phyloP scores from a whole-genome alignment of 306 rosid species.

The Luffa aegyptiaca region DNA sequence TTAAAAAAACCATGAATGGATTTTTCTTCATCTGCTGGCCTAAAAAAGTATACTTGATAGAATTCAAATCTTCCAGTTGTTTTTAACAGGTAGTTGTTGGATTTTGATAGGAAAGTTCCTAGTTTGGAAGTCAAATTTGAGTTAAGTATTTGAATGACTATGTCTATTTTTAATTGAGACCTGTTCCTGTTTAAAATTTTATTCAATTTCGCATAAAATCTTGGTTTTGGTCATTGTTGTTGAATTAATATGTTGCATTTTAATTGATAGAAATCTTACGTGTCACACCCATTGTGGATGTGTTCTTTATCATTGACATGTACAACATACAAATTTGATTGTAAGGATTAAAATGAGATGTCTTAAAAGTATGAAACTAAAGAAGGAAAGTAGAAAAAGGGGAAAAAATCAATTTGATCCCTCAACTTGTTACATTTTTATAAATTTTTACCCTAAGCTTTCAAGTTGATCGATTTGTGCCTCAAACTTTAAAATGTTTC shows the following conservation, averaged over 20 bases:
- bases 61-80: background rate
- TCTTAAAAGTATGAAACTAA: background rate
- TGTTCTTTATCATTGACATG: background rate
- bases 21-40: background rate
- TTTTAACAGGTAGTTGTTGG: background rate
- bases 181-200: background rate
- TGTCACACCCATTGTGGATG: background rate
- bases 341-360: background rate
- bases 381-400: background rate
- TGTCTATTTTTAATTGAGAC: background rate
- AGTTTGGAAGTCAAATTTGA: conserved; percentile 4
- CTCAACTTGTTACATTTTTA: too few species aligned
- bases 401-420: too few species aligned
- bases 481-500: too few species aligned
- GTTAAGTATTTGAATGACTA: background rate
- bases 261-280: background rate
- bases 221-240: background rate
- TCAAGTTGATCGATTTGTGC: too few species aligned
- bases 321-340: background rate
- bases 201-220: background rate
- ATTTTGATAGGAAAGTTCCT: background rate
- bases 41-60: background rate
- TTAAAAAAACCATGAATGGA: background rate
- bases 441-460: too few species aligned
- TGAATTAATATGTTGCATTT: background rate